Evolutionary conservation across 257 asterid genomes (phyloP).

Genomic region (Prunella vulgaris): DNA sequence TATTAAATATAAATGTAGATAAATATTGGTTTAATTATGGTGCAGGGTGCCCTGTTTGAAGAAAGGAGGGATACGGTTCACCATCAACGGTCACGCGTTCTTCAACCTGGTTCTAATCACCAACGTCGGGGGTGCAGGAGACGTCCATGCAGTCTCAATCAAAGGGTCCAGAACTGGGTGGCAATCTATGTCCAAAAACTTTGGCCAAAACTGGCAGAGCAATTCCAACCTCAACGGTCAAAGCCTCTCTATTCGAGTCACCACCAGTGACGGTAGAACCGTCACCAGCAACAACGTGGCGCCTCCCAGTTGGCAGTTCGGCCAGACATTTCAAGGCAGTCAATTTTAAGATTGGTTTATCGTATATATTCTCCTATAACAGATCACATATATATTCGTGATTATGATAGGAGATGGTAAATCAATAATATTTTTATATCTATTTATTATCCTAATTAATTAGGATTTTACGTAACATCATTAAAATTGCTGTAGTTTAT

Average conservation of each 20-base stretch:
- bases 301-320: conserved; percentile 49
- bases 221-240: conserved; percentile 49
- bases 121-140: conserved; percentile 59
- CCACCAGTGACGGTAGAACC: conserved; percentile 46
- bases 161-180: conserved; percentile 49
- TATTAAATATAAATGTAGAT: no score
- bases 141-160: conserved; percentile 45
- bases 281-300: conserved; percentile 37
- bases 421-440: neutral
- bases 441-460: neutral
- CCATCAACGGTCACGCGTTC: conserved; percentile 47
- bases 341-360: neutral
- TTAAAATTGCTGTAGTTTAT: neutral
- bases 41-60: conserved; percentile 46
- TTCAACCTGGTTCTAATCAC: conserved; percentile 49
- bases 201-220: conserved; percentile 62
- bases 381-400: neutral
- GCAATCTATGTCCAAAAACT: conserved; percentile 52
- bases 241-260: conserved; percentile 38
- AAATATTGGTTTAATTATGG: neutral
- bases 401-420: neutral
- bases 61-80: conserved; percentile 49
- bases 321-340: conserved; percentile 41
- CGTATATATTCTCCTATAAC: neutral
- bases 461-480: neutral